These are phyloP conservation scores for Pythium oligandrum DNA, from an alignment of 352 stramenopile genomes.

Conservation along the genomic window DNA sequence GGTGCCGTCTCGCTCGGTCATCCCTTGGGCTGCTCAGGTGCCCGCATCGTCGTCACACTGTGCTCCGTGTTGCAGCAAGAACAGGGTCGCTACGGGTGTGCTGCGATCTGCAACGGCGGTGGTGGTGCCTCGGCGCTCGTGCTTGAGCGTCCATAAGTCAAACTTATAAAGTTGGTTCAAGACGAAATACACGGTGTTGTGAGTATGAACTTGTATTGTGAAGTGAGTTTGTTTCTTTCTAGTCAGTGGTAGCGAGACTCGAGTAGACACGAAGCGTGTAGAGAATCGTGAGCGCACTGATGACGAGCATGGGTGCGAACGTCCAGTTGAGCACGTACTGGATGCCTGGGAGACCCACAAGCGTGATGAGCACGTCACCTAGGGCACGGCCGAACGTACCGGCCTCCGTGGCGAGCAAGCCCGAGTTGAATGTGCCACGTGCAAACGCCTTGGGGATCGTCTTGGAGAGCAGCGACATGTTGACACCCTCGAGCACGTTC, in stretches of 20 bases:
- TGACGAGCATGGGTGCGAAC: slow-evolving; percentile 59
- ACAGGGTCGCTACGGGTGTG: slow-evolving; percentile 85
- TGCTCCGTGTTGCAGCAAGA: slow-evolving; percentile 91
- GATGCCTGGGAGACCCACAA: slow-evolving; percentile 74
- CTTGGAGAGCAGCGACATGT: slow-evolving; percentile 92
- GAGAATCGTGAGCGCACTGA: slow-evolving; percentile 51
- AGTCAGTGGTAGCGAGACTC: slow-evolving; percentile 40
- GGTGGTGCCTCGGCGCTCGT: slow-evolving; percentile 94
- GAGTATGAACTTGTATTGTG: background rate
- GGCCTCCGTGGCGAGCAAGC: slow-evolving; percentile 90
- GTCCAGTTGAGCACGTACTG: slow-evolving; percentile 85
- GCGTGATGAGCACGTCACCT: slow-evolving; percentile 82
- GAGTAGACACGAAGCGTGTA: slow-evolving; percentile 74
- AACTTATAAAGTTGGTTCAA: background rate
- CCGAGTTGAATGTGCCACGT: slow-evolving; percentile 93
- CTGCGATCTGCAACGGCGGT: slow-evolving; percentile 96
- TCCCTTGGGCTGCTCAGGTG: slow-evolving; percentile 64
- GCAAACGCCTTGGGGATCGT: slow-evolving; percentile 91
- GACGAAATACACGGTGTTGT: background rate
- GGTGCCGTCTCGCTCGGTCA: slow-evolving; percentile 65
- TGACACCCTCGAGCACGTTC: slow-evolving; percentile 92
- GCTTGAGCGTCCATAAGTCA: slow-evolving; percentile 65
- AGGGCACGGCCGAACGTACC: slow-evolving; percentile 87
- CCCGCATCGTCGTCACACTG: slow-evolving; percentile 91
- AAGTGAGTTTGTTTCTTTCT: background rate